A percentile compares a stretch with the other conserved stretches of the same genome.
These are phyloP conservation scores for Colletotrichum zoysiae DNA, from an alignment of 2,329 filamentous ascomycete species.

Conservation along the genomic window DNA sequence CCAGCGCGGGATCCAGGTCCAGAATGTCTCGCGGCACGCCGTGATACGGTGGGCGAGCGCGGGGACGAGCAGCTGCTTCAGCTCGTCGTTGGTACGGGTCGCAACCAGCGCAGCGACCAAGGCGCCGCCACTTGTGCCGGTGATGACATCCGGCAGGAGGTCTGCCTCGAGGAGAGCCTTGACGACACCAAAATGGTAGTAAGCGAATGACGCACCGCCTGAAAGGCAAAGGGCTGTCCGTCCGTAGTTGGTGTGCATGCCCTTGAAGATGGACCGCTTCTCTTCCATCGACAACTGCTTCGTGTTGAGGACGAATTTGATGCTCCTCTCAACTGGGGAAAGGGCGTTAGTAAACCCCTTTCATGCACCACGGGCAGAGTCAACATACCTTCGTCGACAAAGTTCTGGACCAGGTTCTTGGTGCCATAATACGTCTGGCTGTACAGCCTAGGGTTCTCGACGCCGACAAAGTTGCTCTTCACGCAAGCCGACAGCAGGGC, in stretches of 20 bases:
- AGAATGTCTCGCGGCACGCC: slow-evolving; percentile 83
- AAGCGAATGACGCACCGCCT: slow-evolving; percentile 93
- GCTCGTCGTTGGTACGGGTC: slow-evolving; percentile 91
- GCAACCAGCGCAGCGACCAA: slow-evolving; percentile 88
- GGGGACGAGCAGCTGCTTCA: slow-evolving; percentile 86
- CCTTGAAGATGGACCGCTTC: slow-evolving; percentile 87
- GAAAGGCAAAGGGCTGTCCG: slow-evolving; percentile 93
- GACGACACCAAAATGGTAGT: slow-evolving; percentile 95
- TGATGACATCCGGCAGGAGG: slow-evolving; percentile 92
- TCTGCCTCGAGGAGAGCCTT: slow-evolving; percentile 89
- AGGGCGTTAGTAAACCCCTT: slow-evolving; percentile 36
- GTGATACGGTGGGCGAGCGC: slow-evolving; percentile 87
- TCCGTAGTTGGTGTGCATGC: slow-evolving; percentile 90
- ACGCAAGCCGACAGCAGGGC: slow-evolving; percentile 88
- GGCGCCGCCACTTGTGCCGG: slow-evolving; percentile 94
- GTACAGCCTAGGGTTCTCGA: slow-evolving; percentile 95
- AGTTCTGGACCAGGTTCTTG: slow-evolving; percentile 93
- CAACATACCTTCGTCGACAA: slow-evolving; percentile 80
- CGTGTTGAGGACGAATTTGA: slow-evolving; percentile 77
- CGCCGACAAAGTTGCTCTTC: slow-evolving; percentile 97
- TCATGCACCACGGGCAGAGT: slow-evolving; percentile 28
- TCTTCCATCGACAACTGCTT: slow-evolving; percentile 76
- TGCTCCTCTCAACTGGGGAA: slow-evolving; percentile 69
- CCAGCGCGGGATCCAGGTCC: slow-evolving; percentile 85
- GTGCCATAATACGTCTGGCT: slow-evolving; percentile 98